Evolutionary conservation across 495 filamentous ascomycete species (phyloP).

Genomic region (Penicillium desertorum): DNA sequence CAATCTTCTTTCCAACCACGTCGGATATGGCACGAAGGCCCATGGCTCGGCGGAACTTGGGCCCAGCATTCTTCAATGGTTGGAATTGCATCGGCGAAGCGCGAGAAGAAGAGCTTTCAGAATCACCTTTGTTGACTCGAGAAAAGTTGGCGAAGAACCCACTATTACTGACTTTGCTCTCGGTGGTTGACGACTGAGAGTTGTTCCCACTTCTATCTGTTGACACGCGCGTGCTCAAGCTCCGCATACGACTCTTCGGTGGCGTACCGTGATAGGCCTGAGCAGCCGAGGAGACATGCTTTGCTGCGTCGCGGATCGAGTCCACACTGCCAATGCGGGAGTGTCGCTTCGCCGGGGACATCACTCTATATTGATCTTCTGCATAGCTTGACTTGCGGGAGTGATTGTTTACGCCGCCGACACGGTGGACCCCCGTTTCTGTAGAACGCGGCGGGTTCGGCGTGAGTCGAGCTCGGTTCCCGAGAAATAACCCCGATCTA

Average conservation of each 20-base stretch:
- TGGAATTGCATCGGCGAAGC: constrained; percentile 50
- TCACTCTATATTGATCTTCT: constrained; percentile 56
- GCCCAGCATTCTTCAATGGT: constrained; percentile 41
- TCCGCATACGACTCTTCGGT: constrained; percentile 46
- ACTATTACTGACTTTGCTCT: constrained; percentile 31
- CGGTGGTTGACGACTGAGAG: constrained; percentile 42
- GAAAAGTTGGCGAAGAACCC: constrained; percentile 53
- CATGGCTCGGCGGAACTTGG: constrained; percentile 52
- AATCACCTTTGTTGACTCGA: constrained; percentile 41
- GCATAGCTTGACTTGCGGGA: constrained; percentile 69
- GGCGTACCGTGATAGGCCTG: constrained; percentile 62
- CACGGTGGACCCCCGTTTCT: constrained; percentile 67
- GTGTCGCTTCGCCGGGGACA: constrained; percentile 63
- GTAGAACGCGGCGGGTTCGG: constrained; percentile 68
- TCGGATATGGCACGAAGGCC: constrained; percentile 83
- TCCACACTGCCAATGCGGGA: constrained; percentile 77
- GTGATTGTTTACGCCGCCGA: constrained; percentile 48
- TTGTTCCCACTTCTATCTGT: constrained; percentile 37
- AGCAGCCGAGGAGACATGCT: constrained; percentile 38
- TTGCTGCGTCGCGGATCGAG: constrained; percentile 48
- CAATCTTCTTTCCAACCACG: constrained; percentile 44
- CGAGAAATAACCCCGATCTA: constrained; percentile 93
- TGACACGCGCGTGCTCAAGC: constrained; percentile 44
- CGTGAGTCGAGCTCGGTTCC: constrained; percentile 79
- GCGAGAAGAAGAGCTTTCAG: constrained; percentile 50